phyloP scores from a whole-genome alignment of 2,329 filamentous ascomycete species.

The Huntiella omanensis region DNA sequence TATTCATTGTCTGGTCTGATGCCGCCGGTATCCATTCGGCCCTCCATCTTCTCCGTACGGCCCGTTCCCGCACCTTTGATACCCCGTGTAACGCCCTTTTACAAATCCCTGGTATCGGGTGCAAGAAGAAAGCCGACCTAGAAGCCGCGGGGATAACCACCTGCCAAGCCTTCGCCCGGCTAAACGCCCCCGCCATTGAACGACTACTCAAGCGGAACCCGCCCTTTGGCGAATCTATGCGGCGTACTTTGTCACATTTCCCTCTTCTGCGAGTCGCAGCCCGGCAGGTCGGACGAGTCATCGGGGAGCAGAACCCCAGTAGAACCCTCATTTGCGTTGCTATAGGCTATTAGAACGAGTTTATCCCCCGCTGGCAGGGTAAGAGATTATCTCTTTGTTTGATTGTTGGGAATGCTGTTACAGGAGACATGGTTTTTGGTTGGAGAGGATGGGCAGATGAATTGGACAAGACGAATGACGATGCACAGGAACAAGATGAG shows the following conservation, averaged over 20 bases:
- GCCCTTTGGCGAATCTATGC: constrained; percentile 57
- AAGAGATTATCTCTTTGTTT: constrained; percentile 45
- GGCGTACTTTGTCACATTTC: constrained; percentile 48
- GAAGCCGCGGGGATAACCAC: constrained; percentile 49
- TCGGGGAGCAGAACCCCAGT: constrained; percentile 13
- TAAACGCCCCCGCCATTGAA: constrained; percentile 58
- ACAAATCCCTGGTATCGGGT: constrained; percentile 63
- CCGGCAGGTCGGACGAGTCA: constrained; percentile 1
- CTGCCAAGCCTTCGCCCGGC: constrained; percentile 48
- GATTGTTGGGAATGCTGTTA: not conserved
- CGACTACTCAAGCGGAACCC: constrained; percentile 59
- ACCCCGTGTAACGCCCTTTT: constrained; percentile 61
- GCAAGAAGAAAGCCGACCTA: constrained; percentile 56
- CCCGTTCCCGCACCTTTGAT: constrained; percentile 66
- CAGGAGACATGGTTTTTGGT: constrained; percentile 49
- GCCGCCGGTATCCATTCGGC: constrained; percentile 47
- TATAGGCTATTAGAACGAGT: constrained; percentile 52
- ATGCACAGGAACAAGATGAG: not conserved
- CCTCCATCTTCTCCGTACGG: constrained; percentile 58
- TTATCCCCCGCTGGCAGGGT: constrained; percentile 41
- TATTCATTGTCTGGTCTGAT: constrained; percentile 30
- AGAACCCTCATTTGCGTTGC: constrained; percentile 33
- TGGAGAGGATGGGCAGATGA: constrained; percentile 44
- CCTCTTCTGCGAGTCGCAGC: constrained; percentile 34
- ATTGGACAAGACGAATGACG: constrained; percentile 26